These are phyloP conservation scores for Tetradesmus obliquus DNA, from an alignment of 139 green algal species.

Conservation along the genomic window DNA sequence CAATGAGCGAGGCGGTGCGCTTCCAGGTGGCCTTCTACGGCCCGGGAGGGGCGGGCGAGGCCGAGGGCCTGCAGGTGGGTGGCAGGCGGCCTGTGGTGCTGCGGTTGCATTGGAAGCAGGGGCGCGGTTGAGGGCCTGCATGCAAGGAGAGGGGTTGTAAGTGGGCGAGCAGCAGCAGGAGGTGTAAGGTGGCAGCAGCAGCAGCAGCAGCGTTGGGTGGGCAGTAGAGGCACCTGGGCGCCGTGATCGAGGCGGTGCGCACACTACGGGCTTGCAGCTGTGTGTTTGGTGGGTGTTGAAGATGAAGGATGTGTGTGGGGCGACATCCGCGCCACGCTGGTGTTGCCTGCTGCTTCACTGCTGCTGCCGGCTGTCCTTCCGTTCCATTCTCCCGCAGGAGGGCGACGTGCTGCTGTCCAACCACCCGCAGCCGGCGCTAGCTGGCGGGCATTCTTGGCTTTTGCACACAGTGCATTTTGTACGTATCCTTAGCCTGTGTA, in stretches of 20 bases:
- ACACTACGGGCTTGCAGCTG: no score
- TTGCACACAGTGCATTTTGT: no score
- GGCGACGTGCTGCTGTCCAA: constrained; percentile 96
- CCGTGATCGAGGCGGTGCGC: constrained; percentile 93
- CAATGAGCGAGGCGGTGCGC: constrained; percentile 94
- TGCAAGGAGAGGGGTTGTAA: background rate
- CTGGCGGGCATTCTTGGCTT: background rate
- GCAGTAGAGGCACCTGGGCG: constrained; percentile 72
- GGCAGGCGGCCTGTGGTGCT: no score
- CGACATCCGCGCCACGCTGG: no score
- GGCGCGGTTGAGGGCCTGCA: constrained; percentile 52
- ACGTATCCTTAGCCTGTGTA: no score
- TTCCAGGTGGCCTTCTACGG: constrained; percentile 84
- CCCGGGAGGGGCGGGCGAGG: constrained; percentile 52
- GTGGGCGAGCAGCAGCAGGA: background rate
- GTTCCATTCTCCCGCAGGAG: constrained; percentile 41
- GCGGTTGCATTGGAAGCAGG: no score
- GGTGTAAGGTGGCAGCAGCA: background rate
- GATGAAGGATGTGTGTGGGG: no score
- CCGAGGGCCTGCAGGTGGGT: constrained; percentile 54
- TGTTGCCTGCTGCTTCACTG: no score
- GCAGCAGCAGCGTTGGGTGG: no score
- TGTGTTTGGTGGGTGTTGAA: no score
- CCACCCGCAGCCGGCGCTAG: constrained; percentile 86
- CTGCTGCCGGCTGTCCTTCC: no score